Percentiles rank a stretch among this genome's conserved stretches.
Evolutionary conservation across 371 early-diverging fungal species (phyloP).

Genomic region (Rhizopus sp.): DNA sequence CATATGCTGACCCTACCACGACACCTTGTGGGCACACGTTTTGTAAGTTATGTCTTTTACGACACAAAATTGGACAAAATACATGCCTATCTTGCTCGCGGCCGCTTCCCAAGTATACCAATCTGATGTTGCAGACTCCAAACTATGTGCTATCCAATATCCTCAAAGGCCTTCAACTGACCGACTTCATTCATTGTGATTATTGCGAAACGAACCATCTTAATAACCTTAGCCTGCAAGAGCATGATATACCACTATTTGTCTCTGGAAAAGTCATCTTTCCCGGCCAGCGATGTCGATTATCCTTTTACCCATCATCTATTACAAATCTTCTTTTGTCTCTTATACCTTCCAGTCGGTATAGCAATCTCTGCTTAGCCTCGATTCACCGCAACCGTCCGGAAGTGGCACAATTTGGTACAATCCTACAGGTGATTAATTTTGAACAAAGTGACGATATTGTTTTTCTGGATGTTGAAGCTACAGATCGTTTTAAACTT

Average conservation of each 20-base stretch:
- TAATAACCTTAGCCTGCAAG: constrained; percentile 8
- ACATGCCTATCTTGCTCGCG: constrained; percentile 18
- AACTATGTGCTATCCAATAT: constrained; percentile 16
- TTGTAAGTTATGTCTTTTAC: constrained; percentile 26
- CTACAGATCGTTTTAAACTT: constrained; percentile 24
- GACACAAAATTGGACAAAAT: constrained; percentile 15
- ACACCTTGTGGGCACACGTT: constrained; percentile 32
- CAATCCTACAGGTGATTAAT: constrained; percentile 22
- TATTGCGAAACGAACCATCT: constrained; percentile 9
- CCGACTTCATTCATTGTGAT: constrained; percentile 10
- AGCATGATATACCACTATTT: constrained; percentile 22
- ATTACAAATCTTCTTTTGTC: constrained; percentile 12
- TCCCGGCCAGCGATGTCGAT: constrained; percentile 20
- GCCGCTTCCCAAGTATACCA: constrained; percentile 27
- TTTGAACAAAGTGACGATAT: constrained; percentile 17
- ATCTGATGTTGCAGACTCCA: constrained; percentile 15
- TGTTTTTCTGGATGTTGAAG: constrained; percentile 22
- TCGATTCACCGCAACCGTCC: constrained; percentile 24
- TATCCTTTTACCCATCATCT: constrained; percentile 17
- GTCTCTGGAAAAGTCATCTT: constrained; percentile 21
- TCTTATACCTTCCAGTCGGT: constrained; percentile 20
- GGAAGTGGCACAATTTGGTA: constrained; percentile 29
- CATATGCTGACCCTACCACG: constrained; percentile 20
- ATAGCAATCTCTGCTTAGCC: constrained; percentile 23
- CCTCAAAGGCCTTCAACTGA: constrained; percentile 18